Evolutionary conservation across 371 early-diverging fungal species (phyloP).

Genomic region (Mucor sp.): DNA sequence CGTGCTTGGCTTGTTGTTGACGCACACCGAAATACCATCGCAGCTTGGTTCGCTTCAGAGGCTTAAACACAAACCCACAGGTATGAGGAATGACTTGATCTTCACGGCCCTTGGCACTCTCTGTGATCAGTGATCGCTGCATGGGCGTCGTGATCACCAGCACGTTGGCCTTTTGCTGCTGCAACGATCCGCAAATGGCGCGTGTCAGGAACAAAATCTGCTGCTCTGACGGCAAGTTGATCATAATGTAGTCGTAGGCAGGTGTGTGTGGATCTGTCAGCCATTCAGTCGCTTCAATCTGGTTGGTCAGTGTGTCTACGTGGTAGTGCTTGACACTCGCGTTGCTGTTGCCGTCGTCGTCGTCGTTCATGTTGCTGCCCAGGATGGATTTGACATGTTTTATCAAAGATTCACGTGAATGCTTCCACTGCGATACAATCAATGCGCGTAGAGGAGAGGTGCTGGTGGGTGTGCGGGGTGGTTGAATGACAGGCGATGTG

Average conservation of each 20-base stretch:
- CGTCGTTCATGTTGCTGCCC: neutral
- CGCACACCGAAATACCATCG: conserved; percentile 56
- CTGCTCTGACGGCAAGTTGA: conserved; percentile 53
- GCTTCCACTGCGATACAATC: conserved; percentile 45
- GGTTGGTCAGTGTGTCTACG: conserved; percentile 32
- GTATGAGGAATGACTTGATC: conserved; percentile 37
- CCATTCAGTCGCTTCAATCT: conserved; percentile 35
- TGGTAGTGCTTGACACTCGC: conserved; percentile 3
- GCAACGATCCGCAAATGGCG: conserved; percentile 37
- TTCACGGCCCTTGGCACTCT: conserved; percentile 40
- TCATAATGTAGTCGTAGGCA: conserved; percentile 53
- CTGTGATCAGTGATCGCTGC: conserved; percentile 59
- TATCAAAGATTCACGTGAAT: conserved; percentile 39
- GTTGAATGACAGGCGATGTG: conserved; percentile 29
- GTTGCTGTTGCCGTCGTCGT: neutral
- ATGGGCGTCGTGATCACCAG: conserved; percentile 63
- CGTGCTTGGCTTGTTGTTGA: conserved; percentile 14
- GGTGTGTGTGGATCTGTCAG: conserved; percentile 32
- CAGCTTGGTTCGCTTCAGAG: conserved; percentile 57
- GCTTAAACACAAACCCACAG: conserved; percentile 65
- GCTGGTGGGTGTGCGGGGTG: conserved; percentile 41
- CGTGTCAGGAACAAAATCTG: conserved; percentile 49
- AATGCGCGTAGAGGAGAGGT: conserved; percentile 36
- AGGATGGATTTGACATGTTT: conserved; percentile 46
- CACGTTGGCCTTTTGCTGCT: conserved; percentile 46